Conservation (phyloP, 225 moss, liverwort and hornwort species). For the Thuidium tamariscinum region DNA sequence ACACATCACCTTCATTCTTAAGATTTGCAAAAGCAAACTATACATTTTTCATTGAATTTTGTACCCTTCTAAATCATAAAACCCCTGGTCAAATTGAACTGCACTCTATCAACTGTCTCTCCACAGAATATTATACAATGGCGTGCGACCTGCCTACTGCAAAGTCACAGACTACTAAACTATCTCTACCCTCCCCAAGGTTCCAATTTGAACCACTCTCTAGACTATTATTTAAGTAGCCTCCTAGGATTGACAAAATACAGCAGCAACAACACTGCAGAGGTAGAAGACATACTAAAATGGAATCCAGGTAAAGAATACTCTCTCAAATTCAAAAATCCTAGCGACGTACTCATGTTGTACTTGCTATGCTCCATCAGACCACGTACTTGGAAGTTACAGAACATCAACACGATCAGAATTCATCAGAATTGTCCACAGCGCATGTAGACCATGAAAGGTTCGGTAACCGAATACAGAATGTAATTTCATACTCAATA, state of each 20-base stretch:
- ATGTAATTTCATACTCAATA: background rate
- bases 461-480: background rate
- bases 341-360: background rate
- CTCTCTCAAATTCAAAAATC: background rate
- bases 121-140: conserved; percentile 1
- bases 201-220: background rate
- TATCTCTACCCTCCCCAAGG: background rate
- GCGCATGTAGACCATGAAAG: background rate
- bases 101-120: background rate
- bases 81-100: background rate
- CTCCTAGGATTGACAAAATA: background rate
- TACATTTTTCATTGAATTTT: background rate
- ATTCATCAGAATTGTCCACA: background rate
- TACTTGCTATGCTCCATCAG: background rate
- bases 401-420: background rate
- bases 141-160: background rate
- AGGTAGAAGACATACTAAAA: background rate
- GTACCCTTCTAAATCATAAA: background rate
- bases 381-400: too few species aligned
- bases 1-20: background rate
- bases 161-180: background rate
- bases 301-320: background rate
- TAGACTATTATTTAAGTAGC: background rate
- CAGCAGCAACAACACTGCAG: background rate
- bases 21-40: background rate